These are phyloP conservation scores for Neolecta irregularis DNA, from an alignment of 1,139 yeast species.

Conservation along the genomic window DNA sequence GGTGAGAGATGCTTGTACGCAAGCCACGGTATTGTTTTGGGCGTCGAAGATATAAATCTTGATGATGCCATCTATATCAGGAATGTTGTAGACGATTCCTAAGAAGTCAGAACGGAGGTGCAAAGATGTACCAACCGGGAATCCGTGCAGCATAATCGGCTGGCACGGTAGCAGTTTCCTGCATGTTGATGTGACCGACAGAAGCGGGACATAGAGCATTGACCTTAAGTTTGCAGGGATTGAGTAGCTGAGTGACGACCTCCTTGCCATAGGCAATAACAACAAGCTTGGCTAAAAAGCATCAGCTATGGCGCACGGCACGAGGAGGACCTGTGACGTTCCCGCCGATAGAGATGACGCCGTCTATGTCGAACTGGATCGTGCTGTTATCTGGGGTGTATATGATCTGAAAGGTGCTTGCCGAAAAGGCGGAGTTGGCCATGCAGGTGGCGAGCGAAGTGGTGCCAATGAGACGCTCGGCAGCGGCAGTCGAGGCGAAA, in stretches of 20 bases:
- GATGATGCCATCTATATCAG: conserved; percentile 88
- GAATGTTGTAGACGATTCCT: conserved; percentile 65
- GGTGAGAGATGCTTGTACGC: conserved; percentile 75
- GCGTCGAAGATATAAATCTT: conserved; percentile 48
- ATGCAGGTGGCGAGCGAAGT: conserved; percentile 75
- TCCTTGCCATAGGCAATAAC: conserved; percentile 77
- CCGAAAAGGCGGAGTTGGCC: conserved; percentile 77
- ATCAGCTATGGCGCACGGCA: not conserved
- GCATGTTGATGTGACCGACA: conserved; percentile 72
- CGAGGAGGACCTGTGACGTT: conserved; percentile 31
- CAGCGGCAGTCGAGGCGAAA: no score
- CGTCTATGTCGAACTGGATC: conserved; percentile 53
- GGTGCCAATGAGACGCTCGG: conserved; percentile 17
- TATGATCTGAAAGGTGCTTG: conserved; percentile 66
- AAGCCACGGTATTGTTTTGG: conserved; percentile 39
- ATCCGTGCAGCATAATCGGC: conserved; percentile 34
- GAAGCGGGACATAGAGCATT: conserved; percentile 64
- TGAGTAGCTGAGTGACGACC: conserved; percentile 38
- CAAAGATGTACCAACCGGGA: conserved; percentile 34
- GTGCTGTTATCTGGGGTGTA: conserved; percentile 51
- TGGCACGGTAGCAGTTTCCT: conserved; percentile 34
- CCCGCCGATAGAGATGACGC: conserved; percentile 65
- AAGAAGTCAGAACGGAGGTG: not conserved
- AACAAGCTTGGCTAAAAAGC: conserved; percentile 36
- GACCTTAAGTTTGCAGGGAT: conserved; percentile 44